Conservation (phyloP, 225 moss, liverwort and hornwort species). For the Polytrichum formosum region DNA sequence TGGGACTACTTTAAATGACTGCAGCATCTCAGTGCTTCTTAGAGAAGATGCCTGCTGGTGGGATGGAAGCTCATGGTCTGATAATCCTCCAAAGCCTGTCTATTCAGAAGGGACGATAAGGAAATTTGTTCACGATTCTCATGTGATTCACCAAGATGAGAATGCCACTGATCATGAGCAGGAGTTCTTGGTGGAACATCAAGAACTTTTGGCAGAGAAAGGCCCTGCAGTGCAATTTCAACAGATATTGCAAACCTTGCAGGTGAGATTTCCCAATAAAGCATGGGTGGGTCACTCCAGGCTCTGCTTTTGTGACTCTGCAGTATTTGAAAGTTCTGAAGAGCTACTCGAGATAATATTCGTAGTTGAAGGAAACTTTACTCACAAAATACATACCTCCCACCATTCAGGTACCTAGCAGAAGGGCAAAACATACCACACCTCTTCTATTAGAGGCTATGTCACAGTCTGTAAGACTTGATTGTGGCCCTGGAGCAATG, state of each 20-base stretch:
- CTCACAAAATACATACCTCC: background rate
- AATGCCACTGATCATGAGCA: background rate
- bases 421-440: background rate
- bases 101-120: background rate
- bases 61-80: background rate
- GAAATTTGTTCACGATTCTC: background rate
- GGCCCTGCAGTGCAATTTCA: conserved; percentile 1
- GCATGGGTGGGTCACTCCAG: background rate
- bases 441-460: conserved; percentile 1
- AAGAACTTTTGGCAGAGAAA: background rate
- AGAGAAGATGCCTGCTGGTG: background rate
- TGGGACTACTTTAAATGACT: background rate
- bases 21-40: background rate
- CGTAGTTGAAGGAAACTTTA: background rate
- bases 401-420: conserved; percentile 20
- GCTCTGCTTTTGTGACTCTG: background rate
- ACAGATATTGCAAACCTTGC: conserved; percentile 1
- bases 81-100: background rate
- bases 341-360: background rate
- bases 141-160: background rate
- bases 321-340: background rate
- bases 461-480: conserved; percentile 8
- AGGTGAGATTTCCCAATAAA: conserved; percentile 5
- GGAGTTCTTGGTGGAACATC: background rate
- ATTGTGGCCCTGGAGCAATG: conserved; percentile 10